Evolutionary conservation across 2,329 filamentous ascomycete species (phyloP), one percentile per base, ranked within the genome.

Genomic region (Tolypocladium endophyticum): DNA sequence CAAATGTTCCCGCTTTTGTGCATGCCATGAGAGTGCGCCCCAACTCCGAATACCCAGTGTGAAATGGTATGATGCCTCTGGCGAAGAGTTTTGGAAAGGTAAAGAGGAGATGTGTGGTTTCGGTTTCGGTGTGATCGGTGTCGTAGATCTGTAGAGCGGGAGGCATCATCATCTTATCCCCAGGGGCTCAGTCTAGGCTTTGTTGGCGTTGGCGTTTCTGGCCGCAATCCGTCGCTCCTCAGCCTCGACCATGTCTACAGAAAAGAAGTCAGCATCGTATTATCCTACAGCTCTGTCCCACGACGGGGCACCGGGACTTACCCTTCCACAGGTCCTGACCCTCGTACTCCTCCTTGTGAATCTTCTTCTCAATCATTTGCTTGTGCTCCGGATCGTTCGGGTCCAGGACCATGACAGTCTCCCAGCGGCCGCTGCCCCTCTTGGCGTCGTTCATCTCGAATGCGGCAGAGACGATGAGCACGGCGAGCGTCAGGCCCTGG

Each of bases 311-410:
- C 35, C 16, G 23, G 56, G 56, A 65, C 85, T 71, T 75, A 89
- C 87, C 87, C 79, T 85, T 94, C 94, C 94, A 99, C 68, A 97
- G 81, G 74, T 97, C 92, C 77, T 96, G 90, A 53, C 91, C 90
- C 71, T 87, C 82, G 73, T 95, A 94, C 64, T 89, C 81, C 79
- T 95, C 90, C 77, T 92, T 89, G 73, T 95, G 90, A 59, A 94
- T 83, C 77, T 80, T 86, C 85, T 92, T 93, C 83, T 95, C 90
- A 66, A 95, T 89, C 65, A 92, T 72, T 68, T 88, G 81, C 81
- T 91, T 88, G 75, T 92, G 90, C 75, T 87, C 85, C 2, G 90
- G 90, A 71, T 96, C 90, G 65, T 90, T 81, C 58, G 89, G 89
- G 74, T 93, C 89, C 53, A 92, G 65, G 16, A 94, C 83, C 81